These are phyloP conservation scores for Plasmodium vinckei DNA, from an alignment of 169 alveolate species.

Conservation along the genomic window DNA sequence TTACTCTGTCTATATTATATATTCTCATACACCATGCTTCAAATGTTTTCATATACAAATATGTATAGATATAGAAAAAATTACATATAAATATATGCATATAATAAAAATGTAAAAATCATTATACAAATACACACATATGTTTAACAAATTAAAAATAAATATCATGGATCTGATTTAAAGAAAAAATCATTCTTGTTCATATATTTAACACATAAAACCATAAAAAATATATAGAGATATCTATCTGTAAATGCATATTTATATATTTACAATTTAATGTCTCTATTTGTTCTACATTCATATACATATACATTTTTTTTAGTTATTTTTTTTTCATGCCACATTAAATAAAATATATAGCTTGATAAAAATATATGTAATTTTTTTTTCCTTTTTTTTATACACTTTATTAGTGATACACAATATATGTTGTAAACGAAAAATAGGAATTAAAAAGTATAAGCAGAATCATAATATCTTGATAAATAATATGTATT, in stretches of 20 bases:
- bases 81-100: neutral
- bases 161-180: constrained; percentile 23
- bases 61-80: neutral
- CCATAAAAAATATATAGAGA: neutral
- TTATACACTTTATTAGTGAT: no score
- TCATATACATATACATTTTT: neutral
- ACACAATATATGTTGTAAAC: no score
- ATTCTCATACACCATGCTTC: no score
- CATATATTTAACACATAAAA: neutral
- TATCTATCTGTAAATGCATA: constrained; percentile 2
- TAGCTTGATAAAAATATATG: no score
- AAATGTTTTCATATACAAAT: neutral
- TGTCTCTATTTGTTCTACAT: neutral
- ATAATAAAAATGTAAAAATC: constrained; percentile 7
- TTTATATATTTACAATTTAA: neutral
- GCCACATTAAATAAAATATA: no score
- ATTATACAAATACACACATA: neutral
- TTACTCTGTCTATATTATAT: no score
- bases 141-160: constrained; percentile 23
- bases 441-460: no score
- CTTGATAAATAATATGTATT: no score
- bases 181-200: constrained; percentile 54
- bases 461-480: no score
- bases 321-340: neutral
- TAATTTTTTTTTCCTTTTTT: no score